Evolutionary conservation across 306 rosid genomes (phyloP), one percentile per base, ranked within the genome.

Genomic region (Begonia loranthoides): DNA sequence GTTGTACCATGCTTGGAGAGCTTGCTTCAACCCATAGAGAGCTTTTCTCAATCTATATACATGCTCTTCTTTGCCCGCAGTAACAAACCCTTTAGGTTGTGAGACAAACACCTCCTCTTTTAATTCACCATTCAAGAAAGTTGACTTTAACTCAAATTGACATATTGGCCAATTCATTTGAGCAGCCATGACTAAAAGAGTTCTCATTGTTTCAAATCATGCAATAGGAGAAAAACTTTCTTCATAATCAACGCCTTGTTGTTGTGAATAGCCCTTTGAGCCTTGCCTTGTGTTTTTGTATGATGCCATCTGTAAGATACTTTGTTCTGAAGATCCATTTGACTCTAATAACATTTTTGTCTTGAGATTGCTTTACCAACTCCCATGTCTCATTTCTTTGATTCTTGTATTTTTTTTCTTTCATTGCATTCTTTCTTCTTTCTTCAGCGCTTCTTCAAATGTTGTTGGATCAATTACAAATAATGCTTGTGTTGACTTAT

Each of bases 391-490:
- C 19, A 38, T 54, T 54, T 45, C 15, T 13, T 34, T 54, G 19
- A 36, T 33, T 54, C 8, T 17, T 19, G 3, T 2, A 9, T 8
- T 33, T 10, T 24, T 54, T 15, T 54, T 54, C 45, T 15, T 19
- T 34, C 57, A 54, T 54, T 43, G 61, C 61, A 15, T 12, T 21
- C 12, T 22, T 45, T 17, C 50, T 41, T 44, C 45, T 41, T 12
- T 17, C 38, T 41, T n/a, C n/a, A n/a, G n/a, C n/a, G n/a, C n/a
- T 56, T 56, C 61, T 41, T 44, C 17, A 14, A 8, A 56, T 10
- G 51, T 40, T 10, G 19, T 44, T 9, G 51, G 50, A 13, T 56
- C 51, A 1, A 39, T 11, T 41, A 43, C 50, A 56, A 21, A 9
- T 15, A 41, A 45, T 16, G 49, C 60, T 15, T 15, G 19, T 41